Percentiles rank a stretch among this genome's conserved stretches.
Conservation (phyloP, 2,329 filamentous ascomycete genomes). For the Venturia oleaginea region DNA sequence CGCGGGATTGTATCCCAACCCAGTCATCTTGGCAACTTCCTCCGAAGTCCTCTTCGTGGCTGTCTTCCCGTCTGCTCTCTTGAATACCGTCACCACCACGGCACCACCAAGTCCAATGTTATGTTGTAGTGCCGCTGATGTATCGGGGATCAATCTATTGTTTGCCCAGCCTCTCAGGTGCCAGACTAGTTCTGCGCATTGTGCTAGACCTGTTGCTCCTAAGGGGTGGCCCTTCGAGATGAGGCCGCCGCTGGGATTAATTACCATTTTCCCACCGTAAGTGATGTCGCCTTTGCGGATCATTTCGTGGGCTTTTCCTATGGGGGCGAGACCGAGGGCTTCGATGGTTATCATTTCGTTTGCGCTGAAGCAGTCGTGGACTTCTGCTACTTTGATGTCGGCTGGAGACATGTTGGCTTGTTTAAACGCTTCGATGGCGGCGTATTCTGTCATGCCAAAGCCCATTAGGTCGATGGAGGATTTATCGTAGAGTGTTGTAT, state of each 20-base stretch:
- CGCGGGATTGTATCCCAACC: conserved; percentile 14
- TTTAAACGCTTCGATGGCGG: too few species aligned
- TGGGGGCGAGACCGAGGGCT: too few species aligned
- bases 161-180: conserved; percentile 25
- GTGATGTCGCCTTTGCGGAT: too few species aligned
- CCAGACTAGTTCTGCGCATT: conserved; percentile 25
- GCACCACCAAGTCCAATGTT: conserved; percentile 24
- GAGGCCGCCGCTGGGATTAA: conserved; percentile 24
- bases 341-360: too few species aligned
- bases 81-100: conserved; percentile 22
- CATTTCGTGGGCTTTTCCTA: too few species aligned
- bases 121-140: conserved; percentile 21
- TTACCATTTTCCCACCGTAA: conserved; percentile 19
- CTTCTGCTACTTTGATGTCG: too few species aligned
- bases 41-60: background rate
- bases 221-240: conserved; percentile 26
- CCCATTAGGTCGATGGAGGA: too few species aligned
- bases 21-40: conserved; percentile 9
- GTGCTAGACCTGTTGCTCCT: conserved; percentile 24
- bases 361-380: too few species aligned
- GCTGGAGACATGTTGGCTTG: too few species aligned
- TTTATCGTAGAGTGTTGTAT: too few species aligned
- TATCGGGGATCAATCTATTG: conserved; percentile 18
- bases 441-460: too few species aligned
- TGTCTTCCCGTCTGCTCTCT: conserved; percentile 18